Conservation (phyloP, 169 alveolate species). For the Plasmodium vivax region DNA sequence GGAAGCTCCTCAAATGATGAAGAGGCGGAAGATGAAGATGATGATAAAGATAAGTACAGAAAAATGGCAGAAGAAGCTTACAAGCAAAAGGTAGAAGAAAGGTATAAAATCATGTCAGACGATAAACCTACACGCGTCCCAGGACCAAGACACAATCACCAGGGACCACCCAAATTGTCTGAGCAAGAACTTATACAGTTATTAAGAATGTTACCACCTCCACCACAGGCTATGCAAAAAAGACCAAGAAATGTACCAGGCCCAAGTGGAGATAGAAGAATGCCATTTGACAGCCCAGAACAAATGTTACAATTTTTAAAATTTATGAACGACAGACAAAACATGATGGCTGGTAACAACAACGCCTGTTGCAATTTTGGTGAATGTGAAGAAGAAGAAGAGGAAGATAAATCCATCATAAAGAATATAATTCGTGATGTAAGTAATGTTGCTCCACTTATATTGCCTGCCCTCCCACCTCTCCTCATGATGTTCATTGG, state of each 20-base stretch:
- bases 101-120: not conserved
- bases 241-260: not conserved
- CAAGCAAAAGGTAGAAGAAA: constrained; percentile 10
- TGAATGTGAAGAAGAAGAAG: not conserved
- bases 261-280: not conserved
- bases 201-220: constrained; percentile 12
- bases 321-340: constrained; percentile 1
- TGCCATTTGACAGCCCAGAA: constrained; percentile 7
- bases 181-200: constrained; percentile 9
- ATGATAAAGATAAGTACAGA: not conserved
- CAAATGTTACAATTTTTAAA: constrained; percentile 6
- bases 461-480: constrained; percentile 6
- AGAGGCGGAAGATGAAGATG: not conserved
- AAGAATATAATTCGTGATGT: not conserved
- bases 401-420: not conserved
- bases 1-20: not conserved
- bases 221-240: not conserved
- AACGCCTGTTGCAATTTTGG: not conserved
- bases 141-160: not conserved
- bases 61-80: constrained; percentile 19
- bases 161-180: not conserved
- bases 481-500: constrained; percentile 20
- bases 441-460: not conserved
- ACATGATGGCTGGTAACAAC: not conserved
- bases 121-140: not conserved